These are phyloP conservation scores for Epichloe festucae DNA, from an alignment of 2,329 filamentous ascomycete species.

Conservation along the genomic window DNA sequence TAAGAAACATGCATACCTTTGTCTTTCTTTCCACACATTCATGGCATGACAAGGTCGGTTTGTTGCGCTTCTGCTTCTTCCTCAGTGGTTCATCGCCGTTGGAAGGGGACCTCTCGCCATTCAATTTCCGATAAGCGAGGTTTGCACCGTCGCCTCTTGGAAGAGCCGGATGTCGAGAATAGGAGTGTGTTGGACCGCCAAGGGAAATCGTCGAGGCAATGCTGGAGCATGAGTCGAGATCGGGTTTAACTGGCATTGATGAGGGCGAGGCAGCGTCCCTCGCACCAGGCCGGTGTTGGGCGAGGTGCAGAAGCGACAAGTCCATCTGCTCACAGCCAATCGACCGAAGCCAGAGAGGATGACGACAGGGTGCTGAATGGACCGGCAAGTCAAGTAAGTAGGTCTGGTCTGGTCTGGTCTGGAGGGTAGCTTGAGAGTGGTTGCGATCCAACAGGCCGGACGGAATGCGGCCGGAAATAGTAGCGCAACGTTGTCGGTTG, in stretches of 20 bases:
- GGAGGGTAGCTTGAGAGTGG: background rate
- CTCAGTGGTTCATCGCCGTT: constrained; percentile 29
- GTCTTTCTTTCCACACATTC: constrained; percentile 76
- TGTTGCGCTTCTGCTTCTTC: constrained; percentile 76
- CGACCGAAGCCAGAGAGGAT: background rate
- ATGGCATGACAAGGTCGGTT: constrained; percentile 65
- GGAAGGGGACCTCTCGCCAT: constrained; percentile 7
- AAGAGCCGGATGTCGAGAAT: constrained; percentile 4
- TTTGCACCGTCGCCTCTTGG: constrained; percentile 4
- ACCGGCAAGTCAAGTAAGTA: background rate
- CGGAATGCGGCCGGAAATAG: constrained; percentile 4
- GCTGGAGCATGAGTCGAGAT: constrained; percentile 4
- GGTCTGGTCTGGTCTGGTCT: background rate
- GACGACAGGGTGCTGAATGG: background rate
- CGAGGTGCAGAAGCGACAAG: constrained; percentile 5
- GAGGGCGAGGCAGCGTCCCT: constrained; percentile 2
- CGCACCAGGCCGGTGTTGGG: constrained; percentile 1
- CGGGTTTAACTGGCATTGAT: constrained; percentile 3
- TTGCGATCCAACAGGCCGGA: background rate
- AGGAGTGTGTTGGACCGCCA: background rate
- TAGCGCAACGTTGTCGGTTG: constrained; percentile 10
- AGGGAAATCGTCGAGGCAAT: constrained; percentile 2
- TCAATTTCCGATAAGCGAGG: constrained; percentile 7
- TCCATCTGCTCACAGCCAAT: constrained; percentile 3
- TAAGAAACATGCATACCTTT: constrained; percentile 39